Conservation (phyloP, 768 basidiomycete species). For the Tulasnella sp. region DNA sequence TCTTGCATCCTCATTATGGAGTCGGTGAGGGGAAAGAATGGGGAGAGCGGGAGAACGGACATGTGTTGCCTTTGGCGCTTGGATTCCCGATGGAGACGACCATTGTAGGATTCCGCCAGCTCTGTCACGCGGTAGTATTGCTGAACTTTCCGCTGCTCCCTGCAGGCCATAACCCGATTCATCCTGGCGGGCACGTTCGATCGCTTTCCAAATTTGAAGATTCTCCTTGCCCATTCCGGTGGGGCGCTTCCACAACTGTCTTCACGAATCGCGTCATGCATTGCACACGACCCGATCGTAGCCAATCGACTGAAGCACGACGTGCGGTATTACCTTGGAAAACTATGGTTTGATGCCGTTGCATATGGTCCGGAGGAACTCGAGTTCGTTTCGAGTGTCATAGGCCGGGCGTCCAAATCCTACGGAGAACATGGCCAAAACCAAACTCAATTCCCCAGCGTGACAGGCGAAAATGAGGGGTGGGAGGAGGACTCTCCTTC, state of each 20-base stretch:
- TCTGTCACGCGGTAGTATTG: neutral
- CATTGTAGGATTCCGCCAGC: slow-evolving; percentile 39
- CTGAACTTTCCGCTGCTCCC: neutral
- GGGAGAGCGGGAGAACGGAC: slow-evolving; percentile 69
- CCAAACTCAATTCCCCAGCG: no score
- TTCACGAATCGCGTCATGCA: slow-evolving; percentile 72
- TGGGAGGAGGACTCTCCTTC: no score
- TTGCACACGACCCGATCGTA: slow-evolving; percentile 73
- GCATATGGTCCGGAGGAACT: slow-evolving; percentile 80
- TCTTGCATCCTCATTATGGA: slow-evolving; percentile 81
- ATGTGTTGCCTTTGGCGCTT: slow-evolving; percentile 73
- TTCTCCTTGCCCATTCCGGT: slow-evolving; percentile 80
- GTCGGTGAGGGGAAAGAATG: slow-evolving; percentile 53
- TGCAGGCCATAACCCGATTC: slow-evolving; percentile 56
- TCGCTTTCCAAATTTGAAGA: slow-evolving; percentile 56
- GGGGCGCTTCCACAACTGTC: slow-evolving; percentile 75
- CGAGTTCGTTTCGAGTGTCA: slow-evolving; percentile 57
- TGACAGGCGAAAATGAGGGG: slow-evolving; percentile 31
- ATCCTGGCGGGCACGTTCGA: slow-evolving; percentile 75
- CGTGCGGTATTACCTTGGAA: slow-evolving; percentile 68
- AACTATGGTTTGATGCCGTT: slow-evolving; percentile 76
- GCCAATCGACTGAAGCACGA: slow-evolving; percentile 65
- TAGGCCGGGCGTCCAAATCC: slow-evolving; percentile 48
- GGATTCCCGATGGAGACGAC: slow-evolving; percentile 91
- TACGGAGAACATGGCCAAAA: no score